These are phyloP conservation scores for Herpotrichia juniperi DNA, from an alignment of 2,329 filamentous ascomycete species.

Conservation along the genomic window DNA sequence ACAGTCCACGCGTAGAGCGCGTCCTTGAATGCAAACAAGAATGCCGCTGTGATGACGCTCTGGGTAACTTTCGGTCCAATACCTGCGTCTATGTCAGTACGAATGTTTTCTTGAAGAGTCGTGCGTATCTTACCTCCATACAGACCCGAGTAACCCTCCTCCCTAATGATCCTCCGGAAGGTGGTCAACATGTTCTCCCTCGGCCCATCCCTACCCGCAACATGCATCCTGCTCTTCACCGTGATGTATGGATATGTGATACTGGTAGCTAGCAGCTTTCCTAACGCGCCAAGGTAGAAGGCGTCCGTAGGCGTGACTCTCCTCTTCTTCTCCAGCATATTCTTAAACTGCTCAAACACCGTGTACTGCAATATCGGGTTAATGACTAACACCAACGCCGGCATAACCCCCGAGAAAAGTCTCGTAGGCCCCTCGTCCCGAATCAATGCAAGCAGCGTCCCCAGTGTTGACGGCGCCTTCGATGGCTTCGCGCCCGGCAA, in stretches of 20 bases:
- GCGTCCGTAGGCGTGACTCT: conserved; percentile 84
- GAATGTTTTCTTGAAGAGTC: neutral
- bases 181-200: conserved; percentile 81
- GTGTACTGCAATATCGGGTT: conserved; percentile 99
- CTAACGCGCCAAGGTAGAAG: conserved; percentile 88
- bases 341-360: conserved; percentile 98
- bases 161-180: conserved; percentile 77
- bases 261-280: conserved; percentile 90
- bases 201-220: conserved; percentile 76
- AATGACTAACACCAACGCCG: conserved; percentile 91
- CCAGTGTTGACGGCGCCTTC: conserved; percentile 74
- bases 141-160: conserved; percentile 90
- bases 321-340: conserved; percentile 75
- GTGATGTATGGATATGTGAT: conserved; percentile 99
- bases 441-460: conserved; percentile 80
- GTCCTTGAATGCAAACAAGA: conserved; percentile 98
- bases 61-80: conserved; percentile 97
- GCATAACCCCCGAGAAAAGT: conserved; percentile 90
- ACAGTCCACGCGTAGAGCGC: conserved; percentile 86
- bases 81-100: conserved; percentile 58
- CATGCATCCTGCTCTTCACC: conserved; percentile 97
- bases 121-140: conserved; percentile 79
- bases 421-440: conserved; percentile 82
- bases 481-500: conserved; percentile 51
- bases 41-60: conserved; percentile 93